Evolutionary conservation across 345 rosid species (phyloP).

Genomic region (Syzygium grande): DNA sequence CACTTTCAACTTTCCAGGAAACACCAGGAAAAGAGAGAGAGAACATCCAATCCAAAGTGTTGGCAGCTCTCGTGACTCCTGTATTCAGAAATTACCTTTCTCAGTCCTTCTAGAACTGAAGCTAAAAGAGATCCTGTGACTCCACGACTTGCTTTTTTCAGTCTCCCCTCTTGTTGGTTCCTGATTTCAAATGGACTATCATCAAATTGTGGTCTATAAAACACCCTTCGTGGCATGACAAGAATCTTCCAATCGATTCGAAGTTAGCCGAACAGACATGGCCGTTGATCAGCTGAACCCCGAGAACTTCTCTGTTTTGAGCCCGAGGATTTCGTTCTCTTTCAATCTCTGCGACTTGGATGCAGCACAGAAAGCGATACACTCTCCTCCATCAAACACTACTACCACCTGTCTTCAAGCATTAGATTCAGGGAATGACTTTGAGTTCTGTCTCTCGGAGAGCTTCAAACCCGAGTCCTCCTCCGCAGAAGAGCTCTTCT

Average conservation of each 20-base stretch:
- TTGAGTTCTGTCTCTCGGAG: constrained; percentile 1
- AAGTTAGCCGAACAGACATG: neutral
- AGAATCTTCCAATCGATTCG: neutral
- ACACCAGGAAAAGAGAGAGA: neutral
- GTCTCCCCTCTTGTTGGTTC: neutral
- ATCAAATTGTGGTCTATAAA: neutral
- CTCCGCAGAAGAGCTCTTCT: constrained; percentile 12
- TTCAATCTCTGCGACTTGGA: constrained; percentile 1
- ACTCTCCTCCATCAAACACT: neutral
- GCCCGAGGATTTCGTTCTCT: constrained; percentile 5
- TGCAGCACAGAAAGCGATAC: neutral
- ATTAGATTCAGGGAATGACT: neutral
- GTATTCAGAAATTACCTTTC: neutral
- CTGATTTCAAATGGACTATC: neutral
- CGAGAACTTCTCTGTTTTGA: neutral
- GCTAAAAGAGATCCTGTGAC: neutral
- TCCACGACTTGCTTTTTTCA: neutral
- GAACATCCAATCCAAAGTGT: neutral
- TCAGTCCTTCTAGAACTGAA: neutral
- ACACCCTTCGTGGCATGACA: neutral
- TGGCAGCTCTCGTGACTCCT: neutral
- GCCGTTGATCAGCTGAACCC: neutral
- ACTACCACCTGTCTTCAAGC: neutral
- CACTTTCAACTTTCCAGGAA: neutral
- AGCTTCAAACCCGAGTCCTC: neutral